These are phyloP conservation scores for Russula foetens DNA, from an alignment of 768 basidiomycete species.

Conservation along the genomic window DNA sequence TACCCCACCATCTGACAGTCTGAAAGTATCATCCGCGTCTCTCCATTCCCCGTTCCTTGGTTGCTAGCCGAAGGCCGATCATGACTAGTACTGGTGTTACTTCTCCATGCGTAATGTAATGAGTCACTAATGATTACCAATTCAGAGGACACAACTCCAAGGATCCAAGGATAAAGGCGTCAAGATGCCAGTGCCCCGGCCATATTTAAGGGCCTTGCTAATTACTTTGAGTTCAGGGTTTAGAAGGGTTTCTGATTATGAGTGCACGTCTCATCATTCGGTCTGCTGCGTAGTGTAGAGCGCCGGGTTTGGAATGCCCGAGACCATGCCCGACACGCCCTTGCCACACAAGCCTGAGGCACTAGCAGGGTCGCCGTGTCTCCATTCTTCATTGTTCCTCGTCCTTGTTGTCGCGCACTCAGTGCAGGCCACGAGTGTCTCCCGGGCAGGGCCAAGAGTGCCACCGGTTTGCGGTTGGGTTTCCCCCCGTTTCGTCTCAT, in stretches of 20 bases:
- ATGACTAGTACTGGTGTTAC: neutral
- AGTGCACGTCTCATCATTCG: neutral
- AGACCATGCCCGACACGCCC: too few species aligned
- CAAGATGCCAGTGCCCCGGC: constrained; percentile 26
- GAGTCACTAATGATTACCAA: neutral
- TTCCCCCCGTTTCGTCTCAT: too few species aligned
- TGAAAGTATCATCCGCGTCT: constrained; percentile 19
- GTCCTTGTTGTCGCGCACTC: too few species aligned
- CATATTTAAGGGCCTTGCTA: constrained; percentile 25
- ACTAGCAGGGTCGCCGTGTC: too few species aligned
- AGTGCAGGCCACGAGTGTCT: too few species aligned
- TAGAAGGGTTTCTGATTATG: constrained; percentile 28
- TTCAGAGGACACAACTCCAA: constrained; percentile 32
- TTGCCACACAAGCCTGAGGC: too few species aligned
- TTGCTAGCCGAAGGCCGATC: constrained; percentile 32
- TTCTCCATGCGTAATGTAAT: neutral
- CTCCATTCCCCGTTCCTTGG: constrained; percentile 24
- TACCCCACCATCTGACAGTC: too few species aligned
- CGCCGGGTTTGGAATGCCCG: too few species aligned
- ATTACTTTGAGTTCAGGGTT: constrained; percentile 31
- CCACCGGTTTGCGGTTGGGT: too few species aligned
- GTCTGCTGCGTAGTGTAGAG: too few species aligned
- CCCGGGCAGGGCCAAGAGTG: too few species aligned
- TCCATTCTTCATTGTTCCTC: too few species aligned
- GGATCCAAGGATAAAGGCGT: constrained; percentile 23